Evolutionary conservation across 139 green algal species (phyloP), one percentile per base, ranked within the genome.

Genomic region (Coelastrella sp.): DNA sequence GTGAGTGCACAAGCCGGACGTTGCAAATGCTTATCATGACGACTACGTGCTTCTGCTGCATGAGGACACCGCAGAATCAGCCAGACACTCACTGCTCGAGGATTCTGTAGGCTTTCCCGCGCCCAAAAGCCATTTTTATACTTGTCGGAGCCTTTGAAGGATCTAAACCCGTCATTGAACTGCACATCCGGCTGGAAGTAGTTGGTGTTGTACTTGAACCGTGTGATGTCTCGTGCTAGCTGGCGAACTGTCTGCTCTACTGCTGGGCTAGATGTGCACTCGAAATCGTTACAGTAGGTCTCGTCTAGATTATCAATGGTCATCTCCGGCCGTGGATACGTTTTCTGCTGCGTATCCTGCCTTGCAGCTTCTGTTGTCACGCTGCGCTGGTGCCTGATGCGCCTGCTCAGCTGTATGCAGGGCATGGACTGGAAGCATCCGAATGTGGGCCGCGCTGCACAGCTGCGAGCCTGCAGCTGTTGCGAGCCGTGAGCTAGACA

Each of bases 211-310:
- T 79, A 90, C 59, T 58, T 85, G 65, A 88, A 82, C 25, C 61
- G 83, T 49, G 84, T 89, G 88, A 68, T 91, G 86, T 96, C 94
- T 7, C 84, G 81, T 0, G 95, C 94, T 25, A 97, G 78, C 24
- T 87, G 70, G 22, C 94, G 86, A 15, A 97, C 91, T 8, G 92
- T 96, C 78, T 93, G 82, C 91, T 97, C 96, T 78, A 97, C 95
- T 6, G 93, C 89, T 0, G 96, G 96, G 8, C 85, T 93, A 27
- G 66, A 91, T 12, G 93, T 97, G 92, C 96, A 97, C 20, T 94
- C 94, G 58, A 97, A 97, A 14, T 97, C 95, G 76, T 97, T 73
- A 85, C 95, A 97, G 80, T 96, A 97, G 25, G 92, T 70, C 4
- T 61, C 68, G 27, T 90, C 87, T 11, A 92, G 35, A 14, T 89